A percentile compares a stretch with the other conserved stretches of the same genome.
These are phyloP conservation scores for Ophiocordyceps sinensis DNA, from an alignment of 2,329 filamentous ascomycete species.

Conservation along the genomic window DNA sequence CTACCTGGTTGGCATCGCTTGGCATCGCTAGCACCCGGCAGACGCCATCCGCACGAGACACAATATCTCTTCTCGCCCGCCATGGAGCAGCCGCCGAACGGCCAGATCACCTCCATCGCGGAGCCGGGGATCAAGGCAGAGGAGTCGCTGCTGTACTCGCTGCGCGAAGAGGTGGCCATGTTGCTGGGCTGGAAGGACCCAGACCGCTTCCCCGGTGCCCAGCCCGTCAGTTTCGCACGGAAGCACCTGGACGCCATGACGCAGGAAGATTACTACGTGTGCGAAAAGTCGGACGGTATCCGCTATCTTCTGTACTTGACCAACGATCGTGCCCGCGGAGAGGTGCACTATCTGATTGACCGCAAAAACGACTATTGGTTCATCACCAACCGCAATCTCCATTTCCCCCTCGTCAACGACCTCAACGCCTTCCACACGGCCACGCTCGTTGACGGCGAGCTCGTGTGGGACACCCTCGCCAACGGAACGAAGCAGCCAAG, in stretches of 20 bases:
- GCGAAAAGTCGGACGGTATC: constrained; percentile 95
- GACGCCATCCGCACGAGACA: background rate
- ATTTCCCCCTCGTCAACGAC: constrained; percentile 62
- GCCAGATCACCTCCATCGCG: constrained; percentile 34
- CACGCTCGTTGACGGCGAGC: constrained; percentile 83
- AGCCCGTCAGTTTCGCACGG: constrained; percentile 82
- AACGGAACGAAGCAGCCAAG: constrained; percentile 56
- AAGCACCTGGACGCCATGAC: constrained; percentile 73
- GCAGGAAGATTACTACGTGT: constrained; percentile 83
- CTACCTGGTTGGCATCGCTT: background rate
- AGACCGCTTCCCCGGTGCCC: constrained; percentile 69
- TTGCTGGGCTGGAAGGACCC: constrained; percentile 60
- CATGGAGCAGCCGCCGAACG: constrained; percentile 17
- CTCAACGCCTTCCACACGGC: constrained; percentile 56
- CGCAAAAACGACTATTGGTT: constrained; percentile 96
- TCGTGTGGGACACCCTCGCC: constrained; percentile 68
- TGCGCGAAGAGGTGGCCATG: constrained; percentile 59
- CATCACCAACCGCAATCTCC: constrained; percentile 52
- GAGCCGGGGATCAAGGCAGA: constrained; percentile 53
- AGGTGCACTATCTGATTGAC: constrained; percentile 87
- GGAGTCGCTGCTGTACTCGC: constrained; percentile 39
- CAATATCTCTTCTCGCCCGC: background rate
- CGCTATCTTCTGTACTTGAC: constrained; percentile 90
- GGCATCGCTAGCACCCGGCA: background rate
- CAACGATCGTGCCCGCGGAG: constrained; percentile 40